Evolutionary conservation across 2,329 filamentous ascomycete species (phyloP).

Genomic region (Fusarium continuum): DNA sequence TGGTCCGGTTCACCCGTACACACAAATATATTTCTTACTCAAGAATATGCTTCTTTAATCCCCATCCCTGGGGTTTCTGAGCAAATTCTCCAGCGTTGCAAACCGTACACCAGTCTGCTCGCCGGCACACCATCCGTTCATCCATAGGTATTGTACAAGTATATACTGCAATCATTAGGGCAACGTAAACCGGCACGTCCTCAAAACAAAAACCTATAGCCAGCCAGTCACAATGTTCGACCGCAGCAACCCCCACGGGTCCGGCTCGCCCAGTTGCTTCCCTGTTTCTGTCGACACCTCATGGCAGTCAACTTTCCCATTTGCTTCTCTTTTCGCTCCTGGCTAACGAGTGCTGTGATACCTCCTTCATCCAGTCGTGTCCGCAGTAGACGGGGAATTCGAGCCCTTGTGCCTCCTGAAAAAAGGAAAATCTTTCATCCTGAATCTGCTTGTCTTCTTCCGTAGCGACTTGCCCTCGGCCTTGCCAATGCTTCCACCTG

Average conservation of each 20-base stretch:
- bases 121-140: not conserved
- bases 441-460: slow-evolving; percentile 71
- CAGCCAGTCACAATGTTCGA: slow-evolving; percentile 15
- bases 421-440: slow-evolving; percentile 68
- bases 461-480: slow-evolving; percentile 61
- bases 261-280: not conserved
- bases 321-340: slow-evolving; percentile 10
- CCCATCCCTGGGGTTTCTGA: not conserved
- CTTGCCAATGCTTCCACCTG: slow-evolving; percentile 56
- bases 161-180: slow-evolving; percentile 37
- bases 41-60: slow-evolving; percentile 20
- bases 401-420: slow-evolving; percentile 63
- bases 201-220: slow-evolving; percentile 15
- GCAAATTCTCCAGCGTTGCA: not conserved
- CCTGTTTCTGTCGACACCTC: not conserved
- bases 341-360: slow-evolving; percentile 24
- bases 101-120: not conserved
- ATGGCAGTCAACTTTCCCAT: not conserved
- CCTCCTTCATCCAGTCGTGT: slow-evolving; percentile 46
- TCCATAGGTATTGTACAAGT: slow-evolving; percentile 41
- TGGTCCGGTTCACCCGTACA: slow-evolving; percentile 9
- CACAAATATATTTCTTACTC: slow-evolving; percentile 27
- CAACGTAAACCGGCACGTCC: slow-evolving; percentile 16
- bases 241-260: not conserved
- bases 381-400: slow-evolving; percentile 47